Evolutionary conservation across 306 rosid species (phyloP), one percentile per base, ranked within the genome.

Genomic region (Styphnolobium japonicum): DNA sequence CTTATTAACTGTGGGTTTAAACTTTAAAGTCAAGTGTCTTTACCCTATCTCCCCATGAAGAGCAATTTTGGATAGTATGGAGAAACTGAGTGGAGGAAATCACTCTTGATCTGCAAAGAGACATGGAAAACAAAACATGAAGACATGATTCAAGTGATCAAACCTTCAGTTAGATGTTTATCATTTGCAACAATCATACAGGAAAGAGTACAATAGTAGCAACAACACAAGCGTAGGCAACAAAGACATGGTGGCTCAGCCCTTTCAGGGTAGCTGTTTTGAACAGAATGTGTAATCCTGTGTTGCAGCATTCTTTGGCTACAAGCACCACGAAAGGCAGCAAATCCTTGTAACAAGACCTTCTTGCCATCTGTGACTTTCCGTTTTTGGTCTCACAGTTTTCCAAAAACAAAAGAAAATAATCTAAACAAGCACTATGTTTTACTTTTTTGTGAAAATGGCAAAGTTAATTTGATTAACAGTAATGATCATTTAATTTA

Each of bases 21-120:
- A 75, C 4, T 56, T 25, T 1, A 76, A 62, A 75, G 11, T 23
- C 34, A 19, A 45, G 40, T 12, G 33, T 37, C 23, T 57, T 43
- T 81, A 91, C 96, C 98, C 98, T 14, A 92, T 84, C 0, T 92
- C 23, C 3, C 98, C 98, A 48, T 90, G 97, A 66, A 94, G 82
- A 23, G 63, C 89, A 53, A 92, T 85, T 84, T 89, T 90, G 53
- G 76, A 81, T 56, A 86, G 11, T 73, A 90, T 81, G 58, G 97
- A 87, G 70, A 84, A 82, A 64, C 43, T 90, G 66, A 94, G 92
- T 0, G 90, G 92, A 65, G 97, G 98, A 81, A 81, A 90, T 89
- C 46, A 82, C 88, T 49, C 87, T 84, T 75, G 94, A 86, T 84
- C 94, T 90, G 80, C 79, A 81, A 55, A 39, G n/a, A 29, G 23